Percentiles rank a stretch among this genome's conserved stretches.
These are phyloP conservation scores for Leishmania tropica DNA, from an alignment of 208 protist genomes.

Conservation along the genomic window DNA sequence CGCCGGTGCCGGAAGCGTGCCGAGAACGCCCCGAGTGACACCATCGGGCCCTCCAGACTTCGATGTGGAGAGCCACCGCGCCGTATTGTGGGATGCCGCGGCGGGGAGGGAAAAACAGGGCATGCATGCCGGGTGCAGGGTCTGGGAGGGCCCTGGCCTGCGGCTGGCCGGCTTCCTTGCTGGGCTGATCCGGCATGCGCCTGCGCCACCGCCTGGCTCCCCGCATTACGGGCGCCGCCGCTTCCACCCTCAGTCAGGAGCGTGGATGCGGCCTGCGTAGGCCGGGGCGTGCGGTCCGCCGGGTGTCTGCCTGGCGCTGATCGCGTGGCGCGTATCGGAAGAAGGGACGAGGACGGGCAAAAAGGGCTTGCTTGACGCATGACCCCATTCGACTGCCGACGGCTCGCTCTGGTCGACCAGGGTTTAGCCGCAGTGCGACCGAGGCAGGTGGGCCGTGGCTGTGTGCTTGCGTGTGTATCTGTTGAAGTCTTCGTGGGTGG, in stretches of 20 bases:
- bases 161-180: background rate
- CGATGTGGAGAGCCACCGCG: background rate
- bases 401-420: background rate
- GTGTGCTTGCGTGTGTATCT: background rate
- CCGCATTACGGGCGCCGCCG: background rate
- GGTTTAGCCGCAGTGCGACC: background rate
- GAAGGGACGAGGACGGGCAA: too few relatives aligned
- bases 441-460: background rate
- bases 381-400: background rate
- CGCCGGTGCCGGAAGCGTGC: background rate
- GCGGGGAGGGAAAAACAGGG: background rate
- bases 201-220: background rate
- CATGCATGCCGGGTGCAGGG: background rate
- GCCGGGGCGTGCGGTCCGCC: too few relatives aligned
- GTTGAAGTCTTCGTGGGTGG: background rate
- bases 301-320: too few relatives aligned
- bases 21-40: background rate
- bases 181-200: background rate
- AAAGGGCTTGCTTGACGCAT: too few relatives aligned
- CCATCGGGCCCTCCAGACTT: background rate
- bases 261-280: too few relatives aligned
- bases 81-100: background rate
- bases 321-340: too few relatives aligned
- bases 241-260: too few relatives aligned
- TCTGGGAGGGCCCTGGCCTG: background rate